Base-by-base conservation (phyloP, 768 basidiomycete genomes). In the Russula olivacea region DNA sequence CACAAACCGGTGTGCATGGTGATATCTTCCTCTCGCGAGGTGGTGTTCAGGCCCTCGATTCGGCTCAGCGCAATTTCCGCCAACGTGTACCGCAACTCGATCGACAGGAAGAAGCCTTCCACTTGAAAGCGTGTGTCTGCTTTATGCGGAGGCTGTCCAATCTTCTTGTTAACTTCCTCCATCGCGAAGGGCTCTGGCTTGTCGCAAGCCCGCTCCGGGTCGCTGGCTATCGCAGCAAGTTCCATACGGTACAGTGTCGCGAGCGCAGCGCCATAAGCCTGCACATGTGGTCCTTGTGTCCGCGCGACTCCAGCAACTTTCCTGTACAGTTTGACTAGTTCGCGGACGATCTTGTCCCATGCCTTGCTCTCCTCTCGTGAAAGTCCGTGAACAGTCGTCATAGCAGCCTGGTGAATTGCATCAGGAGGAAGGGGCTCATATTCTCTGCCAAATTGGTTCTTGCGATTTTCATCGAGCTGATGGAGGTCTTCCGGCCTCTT, bases 61-160 rank as follows among this genome's bases (percentile, higher is more conserved):
- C 72, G 71, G 11, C 66, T 63, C 51, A 65, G 57, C 6, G 75
- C 77, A 17, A 76, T 54, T 21, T 72, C 62, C 0, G 70, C 74
- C 23, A 79, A 61, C 14, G 68, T 59, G 30, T 72, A 71, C 7
- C 78, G 75, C 7, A 77, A 59, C 21, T 75, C 71, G 48, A 79
- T 71, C 11, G 73, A 72, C 14, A 72, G 61, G 63, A 74, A 69
- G 61, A 74, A 70, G 0, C 72, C 77, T 47, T 76, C 75, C 38
- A 75, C 68, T 36, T 69, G 68, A 68, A 73, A 74, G 9, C 74
- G 72, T 0, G 69, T 68, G 51, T 75, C 73, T 6, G 75, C 74
- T 36, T 70, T 72, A n/a, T 75, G 76, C 1, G 70, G 72, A 0
- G 74, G 72, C 40, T 73, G 72, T 2, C 75, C 76, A 2, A 76